Conservation (phyloP, 2,329 filamentous ascomycete species). For the Hymenoscyphus albidus region DNA sequence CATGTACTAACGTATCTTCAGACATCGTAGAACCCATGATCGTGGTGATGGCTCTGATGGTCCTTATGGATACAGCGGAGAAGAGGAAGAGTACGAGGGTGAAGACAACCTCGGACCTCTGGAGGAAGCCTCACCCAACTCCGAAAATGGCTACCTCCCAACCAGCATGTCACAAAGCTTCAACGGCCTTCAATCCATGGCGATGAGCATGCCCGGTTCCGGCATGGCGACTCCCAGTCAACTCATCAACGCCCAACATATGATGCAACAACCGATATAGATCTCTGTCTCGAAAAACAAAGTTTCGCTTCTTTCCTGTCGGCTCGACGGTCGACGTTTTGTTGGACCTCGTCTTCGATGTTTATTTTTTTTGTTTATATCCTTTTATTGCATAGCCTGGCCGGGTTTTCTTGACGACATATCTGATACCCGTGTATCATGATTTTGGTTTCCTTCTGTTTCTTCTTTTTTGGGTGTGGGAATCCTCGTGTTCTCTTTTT, state of each 20-base stretch:
- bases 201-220: slow-evolving; percentile 29
- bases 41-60: slow-evolving; percentile 64
- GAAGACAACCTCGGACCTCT: slow-evolving; percentile 80
- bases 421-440: slow-evolving; percentile 11
- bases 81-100: slow-evolving; percentile 77
- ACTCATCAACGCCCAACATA: slow-evolving; percentile 35
- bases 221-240: slow-evolving; percentile 38
- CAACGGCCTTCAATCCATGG: slow-evolving; percentile 23
- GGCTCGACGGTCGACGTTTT: slow-evolving; percentile 10
- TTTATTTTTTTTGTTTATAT: slow-evolving; percentile 22
- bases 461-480: slow-evolving; percentile 12
- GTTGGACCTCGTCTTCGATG: slow-evolving; percentile 7
- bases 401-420: slow-evolving; percentile 15
- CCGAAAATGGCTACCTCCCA: slow-evolving; percentile 59
- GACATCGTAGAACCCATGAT: slow-evolving; percentile 79
- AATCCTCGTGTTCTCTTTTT: neutral
- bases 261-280: slow-evolving; percentile 37
- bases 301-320: slow-evolving; percentile 16
- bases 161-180: slow-evolving; percentile 29
- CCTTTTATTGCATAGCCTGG: slow-evolving; percentile 32
- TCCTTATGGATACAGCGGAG: slow-evolving; percentile 57
- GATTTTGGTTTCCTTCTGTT: slow-evolving; percentile 16
- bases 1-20: slow-evolving; percentile 35
- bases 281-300: slow-evolving; percentile 10
- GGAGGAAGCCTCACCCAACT: slow-evolving; percentile 73